A percentile compares a stretch with the other conserved stretches of the same genome.
These are phyloP conservation scores for Cichorium intybus DNA, from an alignment of 140 eudicot genomes.

Conservation along the genomic window DNA sequence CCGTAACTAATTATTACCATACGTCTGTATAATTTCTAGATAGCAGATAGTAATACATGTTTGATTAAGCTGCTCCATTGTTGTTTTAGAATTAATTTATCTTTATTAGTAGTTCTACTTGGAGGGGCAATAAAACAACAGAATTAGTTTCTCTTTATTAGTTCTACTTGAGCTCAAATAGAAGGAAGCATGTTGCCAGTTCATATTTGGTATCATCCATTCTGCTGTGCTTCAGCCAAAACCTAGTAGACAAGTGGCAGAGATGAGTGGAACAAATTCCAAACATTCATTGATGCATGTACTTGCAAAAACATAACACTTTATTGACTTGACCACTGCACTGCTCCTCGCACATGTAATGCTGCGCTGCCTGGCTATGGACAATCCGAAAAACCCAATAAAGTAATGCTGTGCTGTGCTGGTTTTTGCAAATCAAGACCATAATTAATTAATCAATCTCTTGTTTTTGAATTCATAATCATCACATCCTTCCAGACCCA, in stretches of 20 bases:
- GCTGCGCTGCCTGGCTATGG: constrained; percentile 30
- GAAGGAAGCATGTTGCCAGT: background rate
- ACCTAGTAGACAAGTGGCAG: background rate
- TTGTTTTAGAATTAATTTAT: too few species aligned
- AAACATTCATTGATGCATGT: background rate
- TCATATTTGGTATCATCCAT: background rate
- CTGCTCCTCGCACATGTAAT: constrained; percentile 37
- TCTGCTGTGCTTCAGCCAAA: background rate
- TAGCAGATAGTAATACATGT: background rate
- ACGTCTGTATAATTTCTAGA: too few species aligned
- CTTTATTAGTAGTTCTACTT: too few species aligned
- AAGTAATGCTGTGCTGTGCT: constrained; percentile 17
- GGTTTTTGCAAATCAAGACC: background rate
- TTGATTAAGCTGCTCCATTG: too few species aligned
- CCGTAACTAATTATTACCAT: too few species aligned
- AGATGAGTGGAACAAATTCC: background rate
- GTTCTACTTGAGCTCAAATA: background rate
- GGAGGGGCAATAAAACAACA: too few species aligned
- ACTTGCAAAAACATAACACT: background rate
- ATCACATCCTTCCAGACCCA: constrained; percentile 11
- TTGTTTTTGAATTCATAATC: constrained; percentile 4
- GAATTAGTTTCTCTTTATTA: too few species aligned
- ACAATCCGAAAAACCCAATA: constrained; percentile 14
- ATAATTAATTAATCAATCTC: constrained; percentile 6
- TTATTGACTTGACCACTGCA: constrained; percentile 24